Percentiles rank a stretch among this genome's conserved stretches.
Conservation (phyloP, 768 basidiomycete species). For the Lyophyllum semitale region DNA sequence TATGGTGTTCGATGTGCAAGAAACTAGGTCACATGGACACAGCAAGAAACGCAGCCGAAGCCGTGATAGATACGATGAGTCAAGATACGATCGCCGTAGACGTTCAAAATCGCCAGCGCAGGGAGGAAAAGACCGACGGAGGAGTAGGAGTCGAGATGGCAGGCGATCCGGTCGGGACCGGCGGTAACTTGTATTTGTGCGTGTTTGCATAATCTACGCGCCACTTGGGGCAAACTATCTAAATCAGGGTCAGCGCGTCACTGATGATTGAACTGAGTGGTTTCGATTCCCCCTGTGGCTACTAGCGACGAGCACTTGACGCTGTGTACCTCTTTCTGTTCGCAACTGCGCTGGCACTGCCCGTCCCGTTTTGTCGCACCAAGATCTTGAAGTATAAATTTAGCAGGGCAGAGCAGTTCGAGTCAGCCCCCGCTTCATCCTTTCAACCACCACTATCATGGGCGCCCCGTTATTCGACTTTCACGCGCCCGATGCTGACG, state of each 20-base stretch:
- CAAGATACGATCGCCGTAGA: conserved; percentile 31
- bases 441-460: conserved; percentile 11
- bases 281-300: not conserved
- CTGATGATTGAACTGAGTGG: conserved; percentile 5
- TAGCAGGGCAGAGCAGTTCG: not conserved
- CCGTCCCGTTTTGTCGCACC: conserved; percentile 3
- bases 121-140: conserved; percentile 20
- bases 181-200: conserved; percentile 15
- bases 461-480: conserved; percentile 39
- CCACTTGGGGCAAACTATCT: conserved; percentile 1
- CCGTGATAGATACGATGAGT: conserved; percentile 38
- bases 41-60: conserved; percentile 56
- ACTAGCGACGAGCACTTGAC: not conserved
- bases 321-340: not conserved
- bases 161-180: conserved; percentile 10
- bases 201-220: conserved; percentile 15
- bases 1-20: conserved; percentile 83
- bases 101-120: conserved; percentile 39
- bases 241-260: conserved; percentile 13
- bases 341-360: conserved; percentile 2
- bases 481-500: conserved; percentile 51
- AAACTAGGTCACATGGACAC: conserved; percentile 33
- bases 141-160: conserved; percentile 25
- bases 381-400: conserved; percentile 13
- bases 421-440: conserved; percentile 13